These are phyloP conservation scores for Chlorencoelia australis DNA, from an alignment of 2,329 filamentous ascomycete genomes.

Conservation along the genomic window DNA sequence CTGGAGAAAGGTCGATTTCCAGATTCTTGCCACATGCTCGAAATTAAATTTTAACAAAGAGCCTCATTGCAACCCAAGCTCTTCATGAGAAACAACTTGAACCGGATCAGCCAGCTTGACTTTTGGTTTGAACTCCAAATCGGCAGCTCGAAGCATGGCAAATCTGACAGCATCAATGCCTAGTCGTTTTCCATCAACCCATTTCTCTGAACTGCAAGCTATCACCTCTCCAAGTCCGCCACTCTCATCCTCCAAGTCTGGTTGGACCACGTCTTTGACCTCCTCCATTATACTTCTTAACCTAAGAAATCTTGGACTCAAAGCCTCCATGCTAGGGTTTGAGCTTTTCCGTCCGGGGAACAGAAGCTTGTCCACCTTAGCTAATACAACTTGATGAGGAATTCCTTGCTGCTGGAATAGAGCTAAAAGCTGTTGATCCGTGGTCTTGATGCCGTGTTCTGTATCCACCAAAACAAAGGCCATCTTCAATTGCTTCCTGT, in stretches of 20 bases:
- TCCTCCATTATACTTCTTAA: slow-evolving; percentile 32
- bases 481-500: slow-evolving; percentile 46
- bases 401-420: slow-evolving; percentile 46
- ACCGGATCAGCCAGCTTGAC: slow-evolving; percentile 27
- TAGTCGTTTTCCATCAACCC: slow-evolving; percentile 36
- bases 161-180: slow-evolving; percentile 54
- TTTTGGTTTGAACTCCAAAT: slow-evolving; percentile 37
- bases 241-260: slow-evolving; percentile 29
- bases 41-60: too few relatives aligned
- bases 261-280: slow-evolving; percentile 33
- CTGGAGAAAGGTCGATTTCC: too few relatives aligned
- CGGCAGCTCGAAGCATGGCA: slow-evolving; percentile 53
- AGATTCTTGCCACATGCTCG: too few relatives aligned
- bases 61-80: slow-evolving; percentile 10
- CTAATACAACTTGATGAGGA: slow-evolving; percentile 55
- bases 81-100: slow-evolving; percentile 24
- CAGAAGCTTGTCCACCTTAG: slow-evolving; percentile 52
- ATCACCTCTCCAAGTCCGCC: slow-evolving; percentile 48
- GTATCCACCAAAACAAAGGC: slow-evolving; percentile 57
- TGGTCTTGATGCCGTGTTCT: slow-evolving; percentile 51
- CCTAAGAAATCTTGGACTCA: slow-evolving; percentile 26
- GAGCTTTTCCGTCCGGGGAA: slow-evolving; percentile 20
- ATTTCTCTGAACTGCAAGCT: slow-evolving; percentile 43
- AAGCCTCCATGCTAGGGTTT: slow-evolving; percentile 24
- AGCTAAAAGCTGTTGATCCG: slow-evolving; percentile 46